Percentiles rank a stretch among this genome's conserved stretches.
These are phyloP conservation scores for Carallia pectinifolia DNA, from an alignment of 345 rosid species.

Conservation along the genomic window DNA sequence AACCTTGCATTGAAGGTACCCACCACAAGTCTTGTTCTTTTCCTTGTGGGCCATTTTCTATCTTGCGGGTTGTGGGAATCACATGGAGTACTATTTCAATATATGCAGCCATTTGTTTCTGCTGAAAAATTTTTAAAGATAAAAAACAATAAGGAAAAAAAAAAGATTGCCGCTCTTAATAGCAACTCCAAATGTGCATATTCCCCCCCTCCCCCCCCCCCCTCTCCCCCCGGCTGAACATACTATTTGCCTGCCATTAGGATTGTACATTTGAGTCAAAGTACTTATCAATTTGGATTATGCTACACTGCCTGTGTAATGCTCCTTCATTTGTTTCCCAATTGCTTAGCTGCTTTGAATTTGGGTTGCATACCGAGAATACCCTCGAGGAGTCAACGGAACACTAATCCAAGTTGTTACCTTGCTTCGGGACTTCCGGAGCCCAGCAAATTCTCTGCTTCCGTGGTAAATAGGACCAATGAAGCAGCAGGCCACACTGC, in stretches of 20 bases:
- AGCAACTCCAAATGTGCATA: too few species aligned
- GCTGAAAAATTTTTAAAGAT: too few species aligned
- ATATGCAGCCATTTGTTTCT: background rate
- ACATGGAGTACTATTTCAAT: slow-evolving; percentile 4
- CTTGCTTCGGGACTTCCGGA: slow-evolving; percentile 36
- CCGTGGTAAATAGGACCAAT: slow-evolving; percentile 9
- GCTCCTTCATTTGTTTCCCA: slow-evolving; percentile 9
- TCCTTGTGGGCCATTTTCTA: background rate
- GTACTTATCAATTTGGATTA: background rate
- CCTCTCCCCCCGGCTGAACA: too few species aligned
- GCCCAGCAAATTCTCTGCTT: slow-evolving; percentile 6
- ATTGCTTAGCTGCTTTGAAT: slow-evolving; percentile 61
- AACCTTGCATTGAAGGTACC: slow-evolving; percentile 77
- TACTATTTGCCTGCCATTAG: background rate
- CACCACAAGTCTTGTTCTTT: background rate
- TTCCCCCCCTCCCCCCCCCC: too few species aligned
- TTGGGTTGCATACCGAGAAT: slow-evolving; percentile 64
- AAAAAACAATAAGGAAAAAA: too few species aligned
- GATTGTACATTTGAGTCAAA: background rate
- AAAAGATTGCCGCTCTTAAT: too few species aligned
- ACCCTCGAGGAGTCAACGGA: slow-evolving; percentile 58
- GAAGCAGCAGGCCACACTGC: slow-evolving; percentile 16
- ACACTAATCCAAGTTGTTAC: slow-evolving; percentile 45
- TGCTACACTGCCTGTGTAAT: background rate
- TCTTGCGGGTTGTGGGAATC: slow-evolving; percentile 1